Conservation (phyloP, 2,329 filamentous ascomycete genomes). For the Cordyceps farinosa region DNA sequence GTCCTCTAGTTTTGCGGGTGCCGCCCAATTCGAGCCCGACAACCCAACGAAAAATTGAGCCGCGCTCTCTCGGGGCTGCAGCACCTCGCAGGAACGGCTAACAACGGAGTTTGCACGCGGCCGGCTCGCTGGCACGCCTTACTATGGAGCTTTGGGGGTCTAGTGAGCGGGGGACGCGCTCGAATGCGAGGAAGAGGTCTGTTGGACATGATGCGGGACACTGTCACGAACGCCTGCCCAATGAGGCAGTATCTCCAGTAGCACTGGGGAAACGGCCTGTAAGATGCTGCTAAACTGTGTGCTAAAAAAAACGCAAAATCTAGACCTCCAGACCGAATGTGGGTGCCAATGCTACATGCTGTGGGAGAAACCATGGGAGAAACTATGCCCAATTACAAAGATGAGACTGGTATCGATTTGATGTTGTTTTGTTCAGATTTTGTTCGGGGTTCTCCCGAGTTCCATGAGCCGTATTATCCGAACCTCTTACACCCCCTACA, state of each 20-base stretch:
- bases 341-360: too few relatives aligned
- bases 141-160: background rate
- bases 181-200: background rate
- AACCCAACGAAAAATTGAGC: background rate
- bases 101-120: background rate
- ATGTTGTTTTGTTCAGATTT: too few relatives aligned
- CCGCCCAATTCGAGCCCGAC: background rate
- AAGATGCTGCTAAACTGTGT: background rate
- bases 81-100: background rate
- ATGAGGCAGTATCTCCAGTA: constrained; percentile 2
- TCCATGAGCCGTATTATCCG: too few relatives aligned
- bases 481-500: too few relatives aligned
- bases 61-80: background rate
- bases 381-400: too few relatives aligned
- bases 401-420: too few relatives aligned
- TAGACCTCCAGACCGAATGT: too few relatives aligned
- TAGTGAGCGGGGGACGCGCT: background rate
- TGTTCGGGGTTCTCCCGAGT: too few relatives aligned
- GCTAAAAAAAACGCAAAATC: too few relatives aligned
- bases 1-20: background rate
- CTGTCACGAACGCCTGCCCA: background rate
- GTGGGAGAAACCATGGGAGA: too few relatives aligned
- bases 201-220: background rate
- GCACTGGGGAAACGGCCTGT: background rate
- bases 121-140: background rate